Percentiles rank a stretch among this genome's conserved stretches.
phyloP scores from a whole-genome alignment of 2,329 filamentous ascomycete species.

The Paracorniculantispora psalliotae region DNA sequence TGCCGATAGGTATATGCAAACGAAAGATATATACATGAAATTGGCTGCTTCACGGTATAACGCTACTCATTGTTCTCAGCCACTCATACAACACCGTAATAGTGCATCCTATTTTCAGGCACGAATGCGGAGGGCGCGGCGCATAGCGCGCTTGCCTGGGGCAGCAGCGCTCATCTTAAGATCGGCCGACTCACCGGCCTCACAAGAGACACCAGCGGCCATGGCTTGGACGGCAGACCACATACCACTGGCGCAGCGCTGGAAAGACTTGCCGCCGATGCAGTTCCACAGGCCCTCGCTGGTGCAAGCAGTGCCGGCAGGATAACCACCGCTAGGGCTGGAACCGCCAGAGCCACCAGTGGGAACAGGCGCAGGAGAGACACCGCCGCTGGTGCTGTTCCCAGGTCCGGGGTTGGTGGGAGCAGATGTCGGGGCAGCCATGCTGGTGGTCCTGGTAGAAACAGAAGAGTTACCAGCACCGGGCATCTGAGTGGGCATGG shows the following conservation, averaged over 20 bases:
- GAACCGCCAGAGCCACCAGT: conserved; percentile 19
- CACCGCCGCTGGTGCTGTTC: neutral
- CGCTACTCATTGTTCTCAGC: no score
- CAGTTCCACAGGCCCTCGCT: conserved; percentile 51
- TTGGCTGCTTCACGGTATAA: neutral
- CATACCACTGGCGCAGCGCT: conserved; percentile 48
- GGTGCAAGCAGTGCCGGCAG: conserved; percentile 42
- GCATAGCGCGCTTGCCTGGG: conserved; percentile 20
- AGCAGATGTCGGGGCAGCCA: conserved; percentile 12
- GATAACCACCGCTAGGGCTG: conserved; percentile 24
- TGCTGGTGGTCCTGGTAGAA: neutral
- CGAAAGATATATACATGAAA: neutral
- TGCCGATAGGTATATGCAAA: neutral
- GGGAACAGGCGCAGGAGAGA: neutral
- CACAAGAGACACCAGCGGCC: conserved; percentile 43
- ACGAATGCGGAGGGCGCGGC: conserved; percentile 24
- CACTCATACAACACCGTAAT: no score
- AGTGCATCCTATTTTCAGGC: no score
- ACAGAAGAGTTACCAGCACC: neutral
- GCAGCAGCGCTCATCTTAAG: conserved; percentile 30
- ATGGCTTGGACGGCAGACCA: conserved; percentile 43
- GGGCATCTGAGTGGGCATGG: neutral
- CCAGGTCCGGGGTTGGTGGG: conserved; percentile 17
- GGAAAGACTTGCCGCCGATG: conserved; percentile 44
- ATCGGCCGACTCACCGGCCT: conserved; percentile 33